Base-by-base conservation (phyloP, 164 flowering plant species). In the Nymphaea colorata region DNA sequence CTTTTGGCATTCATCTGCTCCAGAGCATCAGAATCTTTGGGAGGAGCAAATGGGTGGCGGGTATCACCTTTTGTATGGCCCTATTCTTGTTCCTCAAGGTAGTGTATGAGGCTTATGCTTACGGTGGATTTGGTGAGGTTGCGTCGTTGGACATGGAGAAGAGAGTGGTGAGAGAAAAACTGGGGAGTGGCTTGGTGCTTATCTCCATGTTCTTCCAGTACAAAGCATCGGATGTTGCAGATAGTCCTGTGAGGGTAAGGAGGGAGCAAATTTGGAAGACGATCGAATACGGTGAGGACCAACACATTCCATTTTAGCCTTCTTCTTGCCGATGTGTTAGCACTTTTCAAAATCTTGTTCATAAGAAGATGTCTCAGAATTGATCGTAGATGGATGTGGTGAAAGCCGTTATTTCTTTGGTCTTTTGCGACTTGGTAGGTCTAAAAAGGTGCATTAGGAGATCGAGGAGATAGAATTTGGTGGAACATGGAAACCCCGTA, bases 151-250 rank as follows among this genome's bases (percentile, higher is more conserved):
- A 88, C 70, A 65, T 87, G 82, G 66, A 77, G 57, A 68, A 83
- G 67, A 84, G 86, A 75, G 80, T 86, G 12, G 87, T 83, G 5
- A 87, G 97, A 67, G 93, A 91, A 77, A 89, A 82, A 74, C 61
- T 75, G 43, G 93, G 95, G 70, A 89, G 91, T 78, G 87, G 83
- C 71, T 76, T 86, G 41, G 87, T 82, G 3, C 75, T 85, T 47
- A 60, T 73, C 65, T 87, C 91, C 73, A 87, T 84, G 85, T 66
- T 78, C 69, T 72, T 89, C 71, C 93, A 89, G 42, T 51, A 82
- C 64, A 61, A 69, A 71, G 80, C 79, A 60, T 72, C 73, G 16
- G 45, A 70, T 41, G 3, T 18, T 10, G 41, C 64, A 16, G 51
- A 53, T n/a, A 41, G 67, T 16, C 68, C 65, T 61, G 59, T 3